phyloP scores from a whole-genome alignment of 1,284 basidiomycete genomes.

The Tremellales sp. region DNA sequence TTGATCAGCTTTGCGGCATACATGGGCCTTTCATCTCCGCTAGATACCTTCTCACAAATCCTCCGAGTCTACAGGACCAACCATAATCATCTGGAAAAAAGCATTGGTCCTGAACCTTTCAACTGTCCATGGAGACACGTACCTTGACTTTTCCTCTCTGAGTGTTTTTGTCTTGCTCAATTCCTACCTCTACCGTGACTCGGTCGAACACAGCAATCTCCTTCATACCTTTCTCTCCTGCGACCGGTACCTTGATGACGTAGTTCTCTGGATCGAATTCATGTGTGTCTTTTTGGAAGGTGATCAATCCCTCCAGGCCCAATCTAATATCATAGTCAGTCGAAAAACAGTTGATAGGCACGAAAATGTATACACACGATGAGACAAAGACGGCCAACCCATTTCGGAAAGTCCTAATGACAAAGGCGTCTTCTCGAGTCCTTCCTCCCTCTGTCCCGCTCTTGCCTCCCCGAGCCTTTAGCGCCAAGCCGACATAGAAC shows the following conservation, averaged over 20 bases:
- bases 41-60: conserved; percentile 26
- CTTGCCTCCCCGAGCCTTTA: conserved; percentile 65
- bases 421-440: conserved; percentile 83
- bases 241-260: conserved; percentile 65
- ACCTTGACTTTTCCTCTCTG: conserved; percentile 90
- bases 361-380: conserved; percentile 59
- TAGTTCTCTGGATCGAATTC: conserved; percentile 91
- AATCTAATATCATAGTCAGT: conserved; percentile 54
- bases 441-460: conserved; percentile 34
- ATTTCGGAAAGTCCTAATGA: conserved; percentile 91
- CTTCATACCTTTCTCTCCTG: conserved; percentile 52
- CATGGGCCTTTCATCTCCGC: no score
- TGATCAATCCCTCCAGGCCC: conserved; percentile 89
- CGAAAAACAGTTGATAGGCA: background rate
- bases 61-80: conserved; percentile 39
- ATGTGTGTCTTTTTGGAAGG: conserved; percentile 76
- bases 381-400: conserved; percentile 94
- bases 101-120: background rate
- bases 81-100: conserved; percentile 31
- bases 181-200: conserved; percentile 80
- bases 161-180: conserved; percentile 93
- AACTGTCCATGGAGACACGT: conserved; percentile 43
- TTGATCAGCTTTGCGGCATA: no score
- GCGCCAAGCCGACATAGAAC: conserved; percentile 91
- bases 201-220: conserved; percentile 86